A percentile compares a stretch with the other conserved stretches of the same genome.
These are phyloP conservation scores for Phytopythium mirpurense DNA, from an alignment of 352 stramenopile genomes.

Conservation along the genomic window DNA sequence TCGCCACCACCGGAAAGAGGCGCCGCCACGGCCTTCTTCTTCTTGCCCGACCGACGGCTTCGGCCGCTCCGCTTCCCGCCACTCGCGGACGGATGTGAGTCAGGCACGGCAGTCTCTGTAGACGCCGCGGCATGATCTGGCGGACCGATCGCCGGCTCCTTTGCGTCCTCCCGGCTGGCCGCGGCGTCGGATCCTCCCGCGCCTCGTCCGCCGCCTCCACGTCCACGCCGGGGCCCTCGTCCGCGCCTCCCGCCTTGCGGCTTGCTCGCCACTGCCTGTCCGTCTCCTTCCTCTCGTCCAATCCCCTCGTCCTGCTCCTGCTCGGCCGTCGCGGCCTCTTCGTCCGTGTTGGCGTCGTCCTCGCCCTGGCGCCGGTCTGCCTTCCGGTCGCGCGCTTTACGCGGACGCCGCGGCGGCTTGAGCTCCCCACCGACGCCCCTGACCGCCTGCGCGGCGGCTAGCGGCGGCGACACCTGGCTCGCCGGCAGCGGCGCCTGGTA, in stretches of 20 bases:
- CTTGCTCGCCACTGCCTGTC: constrained; percentile 11
- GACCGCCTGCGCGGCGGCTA: constrained; percentile 24
- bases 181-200: constrained; percentile 1
- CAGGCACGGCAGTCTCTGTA: no score
- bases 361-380: constrained; percentile 5
- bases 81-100: no score
- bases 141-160: no score
- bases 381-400: constrained; percentile 8
- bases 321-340: not conserved
- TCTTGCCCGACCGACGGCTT: not conserved
- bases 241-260: constrained; percentile 17
- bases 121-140: no score
- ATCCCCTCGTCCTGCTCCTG: constrained; percentile 8
- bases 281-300: constrained; percentile 8
- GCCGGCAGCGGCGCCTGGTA: constrained; percentile 72
- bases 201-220: constrained; percentile 29
- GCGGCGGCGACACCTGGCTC: constrained; percentile 38
- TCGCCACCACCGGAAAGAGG: not conserved
- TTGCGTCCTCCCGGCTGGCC: no score
- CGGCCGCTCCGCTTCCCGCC: not conserved
- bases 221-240: constrained; percentile 13
- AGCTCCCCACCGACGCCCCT: constrained; percentile 3
- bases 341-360: constrained; percentile 2
- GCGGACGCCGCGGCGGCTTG: constrained; percentile 7
- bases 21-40: not conserved